Evolutionary conservation across 768 basidiomycete genomes (phyloP).

Genomic region (Trametes elegans): DNA sequence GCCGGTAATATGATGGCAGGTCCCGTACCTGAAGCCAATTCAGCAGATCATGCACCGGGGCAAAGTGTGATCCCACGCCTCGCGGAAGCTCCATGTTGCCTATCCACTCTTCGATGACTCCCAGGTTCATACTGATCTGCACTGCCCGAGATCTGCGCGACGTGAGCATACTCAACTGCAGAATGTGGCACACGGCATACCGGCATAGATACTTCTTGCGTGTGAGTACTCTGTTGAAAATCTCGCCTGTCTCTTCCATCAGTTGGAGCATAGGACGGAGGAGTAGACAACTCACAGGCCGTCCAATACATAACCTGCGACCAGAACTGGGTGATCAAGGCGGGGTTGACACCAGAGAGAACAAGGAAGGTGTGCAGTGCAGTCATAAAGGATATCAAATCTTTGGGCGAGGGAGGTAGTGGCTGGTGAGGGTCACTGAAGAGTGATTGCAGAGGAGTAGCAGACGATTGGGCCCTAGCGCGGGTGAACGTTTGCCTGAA

Average conservation of each 20-base stretch:
- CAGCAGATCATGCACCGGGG: slow-evolving; percentile 79
- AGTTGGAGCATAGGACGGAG: background rate
- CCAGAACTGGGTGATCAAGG: slow-evolving; percentile 85
- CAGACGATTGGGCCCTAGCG: slow-evolving; percentile 42
- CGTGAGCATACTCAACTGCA: background rate
- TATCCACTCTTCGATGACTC: slow-evolving; percentile 89
- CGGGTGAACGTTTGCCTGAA: slow-evolving; percentile 62
- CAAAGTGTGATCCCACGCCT: slow-evolving; percentile 78
- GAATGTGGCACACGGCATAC: slow-evolving; percentile 35
- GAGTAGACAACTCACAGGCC: slow-evolving; percentile 60
- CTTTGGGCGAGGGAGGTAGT: slow-evolving; percentile 37
- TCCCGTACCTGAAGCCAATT: slow-evolving; percentile 81
- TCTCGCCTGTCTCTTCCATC: slow-evolving; percentile 54
- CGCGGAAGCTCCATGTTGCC: slow-evolving; percentile 75
- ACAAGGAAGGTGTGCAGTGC: slow-evolving; percentile 81
- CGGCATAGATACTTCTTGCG: slow-evolving; percentile 95
- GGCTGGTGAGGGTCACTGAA: slow-evolving; percentile 38
- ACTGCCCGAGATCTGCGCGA: slow-evolving; percentile 72
- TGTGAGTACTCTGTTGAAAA: slow-evolving; percentile 82
- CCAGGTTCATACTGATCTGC: slow-evolving; percentile 87
- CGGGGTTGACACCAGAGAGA: slow-evolving; percentile 88
- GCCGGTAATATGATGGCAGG: background rate
- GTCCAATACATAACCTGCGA: slow-evolving; percentile 99
- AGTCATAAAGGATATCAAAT: slow-evolving; percentile 78
- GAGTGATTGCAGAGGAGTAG: slow-evolving; percentile 47